Percentiles rank a stretch among this genome's conserved stretches.
These are phyloP conservation scores for Raffaelea ambrosiae DNA, from an alignment of 2,329 filamentous ascomycete genomes.

Conservation along the genomic window DNA sequence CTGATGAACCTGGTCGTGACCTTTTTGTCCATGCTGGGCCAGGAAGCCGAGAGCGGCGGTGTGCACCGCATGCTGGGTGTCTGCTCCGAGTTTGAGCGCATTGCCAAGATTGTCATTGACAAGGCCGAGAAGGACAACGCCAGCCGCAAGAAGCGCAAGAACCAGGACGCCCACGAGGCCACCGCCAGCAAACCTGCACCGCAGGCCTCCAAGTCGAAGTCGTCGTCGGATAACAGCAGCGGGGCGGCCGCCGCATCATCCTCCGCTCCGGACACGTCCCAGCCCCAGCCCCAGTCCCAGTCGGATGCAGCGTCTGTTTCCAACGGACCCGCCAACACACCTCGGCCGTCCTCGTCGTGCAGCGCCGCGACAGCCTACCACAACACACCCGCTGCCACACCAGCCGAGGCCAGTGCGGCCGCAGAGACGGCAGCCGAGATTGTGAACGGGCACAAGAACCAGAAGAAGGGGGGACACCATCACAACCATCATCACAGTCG, in stretches of 20 bases:
- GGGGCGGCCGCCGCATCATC: neutral
- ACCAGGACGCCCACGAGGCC: constrained; percentile 28
- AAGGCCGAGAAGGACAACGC: constrained; percentile 81
- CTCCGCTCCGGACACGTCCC: neutral
- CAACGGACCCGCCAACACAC: neutral
- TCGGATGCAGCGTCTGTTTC: neutral
- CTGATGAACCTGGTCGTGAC: constrained; percentile 90
- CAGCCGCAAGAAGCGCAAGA: constrained; percentile 77
- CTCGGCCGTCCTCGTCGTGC: constrained; percentile 10
- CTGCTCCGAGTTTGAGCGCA: constrained; percentile 93
- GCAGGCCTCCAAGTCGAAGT: neutral
- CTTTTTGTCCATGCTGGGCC: constrained; percentile 81
- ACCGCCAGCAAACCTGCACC: constrained; percentile 17
- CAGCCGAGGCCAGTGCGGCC: constrained; percentile 11
- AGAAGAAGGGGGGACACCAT: constrained; percentile 9
- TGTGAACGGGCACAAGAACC: constrained; percentile 12
- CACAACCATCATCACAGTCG: constrained; percentile 16
- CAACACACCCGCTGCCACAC: constrained; percentile 11
- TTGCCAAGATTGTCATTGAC: constrained; percentile 83
- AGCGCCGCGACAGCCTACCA: constrained; percentile 10
- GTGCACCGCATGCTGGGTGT: constrained; percentile 90
- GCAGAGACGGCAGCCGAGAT: constrained; percentile 13
- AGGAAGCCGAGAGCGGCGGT: constrained; percentile 81
- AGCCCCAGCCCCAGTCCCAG: constrained; percentile 1
- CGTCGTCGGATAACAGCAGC: neutral